Conservation (phyloP, 805 yeast species). For the Wickerhamomyces alni region DNA sequence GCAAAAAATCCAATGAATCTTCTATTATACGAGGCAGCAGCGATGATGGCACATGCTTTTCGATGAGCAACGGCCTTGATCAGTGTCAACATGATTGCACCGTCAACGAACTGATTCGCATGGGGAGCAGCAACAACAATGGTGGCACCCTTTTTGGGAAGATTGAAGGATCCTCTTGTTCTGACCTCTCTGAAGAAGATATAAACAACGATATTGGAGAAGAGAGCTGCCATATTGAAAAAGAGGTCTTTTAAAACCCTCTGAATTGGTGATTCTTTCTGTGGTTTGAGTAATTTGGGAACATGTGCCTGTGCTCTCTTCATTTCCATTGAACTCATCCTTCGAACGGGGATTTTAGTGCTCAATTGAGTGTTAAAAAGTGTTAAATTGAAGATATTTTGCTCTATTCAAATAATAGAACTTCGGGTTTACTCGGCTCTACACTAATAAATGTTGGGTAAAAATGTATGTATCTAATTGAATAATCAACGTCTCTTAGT, state of each 20-base stretch:
- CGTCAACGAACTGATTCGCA: slow-evolving; percentile 84
- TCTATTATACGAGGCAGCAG: slow-evolving; percentile 64
- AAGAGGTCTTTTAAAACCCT: slow-evolving; percentile 10
- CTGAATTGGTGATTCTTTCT: not conserved
- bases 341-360: too few species aligned
- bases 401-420: too few species aligned
- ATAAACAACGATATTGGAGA: slow-evolving; percentile 18
- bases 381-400: too few species aligned
- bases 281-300: slow-evolving; percentile 6
- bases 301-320: slow-evolving; percentile 7
- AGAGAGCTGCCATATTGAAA: slow-evolving; percentile 16
- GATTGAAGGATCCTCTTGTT: slow-evolving; percentile 61
- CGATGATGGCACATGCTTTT: slow-evolving; percentile 72
- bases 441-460: too few species aligned
- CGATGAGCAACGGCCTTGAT: slow-evolving; percentile 59
- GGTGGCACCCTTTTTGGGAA: slow-evolving; percentile 60
- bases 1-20: slow-evolving; percentile 72
- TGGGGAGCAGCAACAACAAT: slow-evolving; percentile 80
- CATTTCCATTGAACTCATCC: too few species aligned
- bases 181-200: slow-evolving; percentile 69
- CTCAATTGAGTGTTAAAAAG: too few species aligned
- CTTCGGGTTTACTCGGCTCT: too few species aligned
- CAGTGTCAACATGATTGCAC: slow-evolving; percentile 71
- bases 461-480: too few species aligned
- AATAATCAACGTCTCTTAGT: not conserved